These are phyloP conservation scores for Geotrichum fermentans DNA, from an alignment of 1,139 yeast genomes.

Conservation along the genomic window DNA sequence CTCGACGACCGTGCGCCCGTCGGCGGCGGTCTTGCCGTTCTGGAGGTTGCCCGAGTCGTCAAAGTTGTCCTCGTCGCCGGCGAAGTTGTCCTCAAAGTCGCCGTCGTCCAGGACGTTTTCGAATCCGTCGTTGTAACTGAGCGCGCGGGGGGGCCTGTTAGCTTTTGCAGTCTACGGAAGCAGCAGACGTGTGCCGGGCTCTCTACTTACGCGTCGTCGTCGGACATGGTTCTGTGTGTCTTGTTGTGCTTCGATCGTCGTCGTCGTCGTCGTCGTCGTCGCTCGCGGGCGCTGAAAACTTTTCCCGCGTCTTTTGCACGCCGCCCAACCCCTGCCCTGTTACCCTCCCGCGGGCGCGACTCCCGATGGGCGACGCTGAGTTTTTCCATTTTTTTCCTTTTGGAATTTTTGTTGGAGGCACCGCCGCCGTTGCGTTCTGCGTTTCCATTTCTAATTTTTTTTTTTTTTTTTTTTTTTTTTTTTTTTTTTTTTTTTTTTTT, in stretches of 20 bases:
- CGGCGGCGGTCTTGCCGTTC: slow-evolving; percentile 51
- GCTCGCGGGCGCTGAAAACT: not conserved
- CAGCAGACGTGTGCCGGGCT: not conserved
- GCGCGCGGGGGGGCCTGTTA: too few species aligned
- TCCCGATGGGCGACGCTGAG: too few species aligned
- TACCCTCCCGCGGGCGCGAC: too few species aligned
- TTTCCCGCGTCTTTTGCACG: not conserved
- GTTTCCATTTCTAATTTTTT: not conserved
- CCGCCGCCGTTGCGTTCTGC: not conserved
- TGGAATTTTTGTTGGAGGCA: not conserved
- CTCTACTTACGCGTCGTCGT: slow-evolving; percentile 19
- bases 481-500: not conserved
- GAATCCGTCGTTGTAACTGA: slow-evolving; percentile 64
- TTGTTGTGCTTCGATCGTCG: not conserved
- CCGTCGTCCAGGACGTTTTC: slow-evolving; percentile 67
- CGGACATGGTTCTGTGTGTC: slow-evolving; percentile 13
- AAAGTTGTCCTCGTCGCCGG: slow-evolving; percentile 55
- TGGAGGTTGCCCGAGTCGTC: slow-evolving; percentile 45
- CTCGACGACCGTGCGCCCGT: slow-evolving; percentile 66
- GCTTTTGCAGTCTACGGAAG: too few species aligned
- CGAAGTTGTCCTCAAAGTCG: slow-evolving; percentile 72
- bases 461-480: slow-evolving; percentile 1
- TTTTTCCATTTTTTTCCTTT: not conserved
- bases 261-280: not conserved
- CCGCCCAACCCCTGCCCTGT: too few species aligned